Base-by-base conservation (phyloP, 371 early-diverging fungal genomes). In the Lichtheimia ornata region DNA sequence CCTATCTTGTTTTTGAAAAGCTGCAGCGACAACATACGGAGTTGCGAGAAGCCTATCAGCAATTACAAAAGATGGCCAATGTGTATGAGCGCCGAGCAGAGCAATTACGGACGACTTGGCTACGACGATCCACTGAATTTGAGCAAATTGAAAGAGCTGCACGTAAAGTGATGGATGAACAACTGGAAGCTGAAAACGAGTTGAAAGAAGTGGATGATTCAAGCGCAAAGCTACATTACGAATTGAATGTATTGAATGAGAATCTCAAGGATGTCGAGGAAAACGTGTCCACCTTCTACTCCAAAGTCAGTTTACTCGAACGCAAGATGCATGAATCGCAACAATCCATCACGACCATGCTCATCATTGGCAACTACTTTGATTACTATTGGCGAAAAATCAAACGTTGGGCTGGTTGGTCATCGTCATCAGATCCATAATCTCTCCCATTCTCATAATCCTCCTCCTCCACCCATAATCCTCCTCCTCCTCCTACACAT, bases 291-390 rank as follows among this genome's bases (percentile, higher is more conserved):
- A 65, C 64, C 0, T 81, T 81, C 57, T 76, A 76, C 50, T 61
- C 67, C 17, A 81, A 81, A 35, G 70, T 81, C 3, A 72, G 71
- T 5, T 14, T 69, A 5, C 65, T 81, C 7, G 77, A 81, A n/a
- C 56, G 59, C 28, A 75, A 69, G 40, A 81, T 81, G 82, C 72
- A 73, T 59, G 73, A 76, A 50, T 73, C 76, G 0, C 75, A 78
- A 60, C 74, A 76, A 41, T 76, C 79, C 2, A 69, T 73, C 25
- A 77, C 76, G 0, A 78, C 82, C 15, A 74, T 81, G 70, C 50
- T 78, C 3, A 76, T 81, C 41, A 64, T 81, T 52, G 77, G 77
- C 22, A 81, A 81, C 35, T 81, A 76, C 56, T 76, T 81, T 54
- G 66, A 72, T 41, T 69, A 81, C 50, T 81, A 81, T 54, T 76